These are phyloP conservation scores for Aspergillus pseudoglaucus DNA, from an alignment of 2,329 filamentous ascomycete genomes.

Conservation along the genomic window DNA sequence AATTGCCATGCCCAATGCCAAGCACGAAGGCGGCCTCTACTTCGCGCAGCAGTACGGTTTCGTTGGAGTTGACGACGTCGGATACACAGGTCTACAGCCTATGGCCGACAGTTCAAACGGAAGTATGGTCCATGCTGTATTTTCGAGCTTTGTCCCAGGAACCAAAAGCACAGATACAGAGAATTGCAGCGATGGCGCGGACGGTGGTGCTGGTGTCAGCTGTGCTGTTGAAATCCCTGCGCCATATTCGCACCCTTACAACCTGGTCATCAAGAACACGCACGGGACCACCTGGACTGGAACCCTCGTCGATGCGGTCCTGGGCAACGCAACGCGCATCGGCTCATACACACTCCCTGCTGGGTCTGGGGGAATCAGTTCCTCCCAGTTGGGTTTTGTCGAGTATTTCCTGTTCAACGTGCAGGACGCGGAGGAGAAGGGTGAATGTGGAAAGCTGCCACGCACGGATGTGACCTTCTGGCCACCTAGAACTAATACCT, in stretches of 20 bases:
- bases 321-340: constrained; percentile 15
- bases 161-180: constrained; percentile 14
- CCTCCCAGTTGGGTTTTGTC: constrained; percentile 20
- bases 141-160: constrained; percentile 25
- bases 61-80: constrained; percentile 12
- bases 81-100: constrained; percentile 24
- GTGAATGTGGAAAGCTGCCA: constrained; percentile 13
- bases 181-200: constrained; percentile 22
- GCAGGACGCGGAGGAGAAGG: background rate
- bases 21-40: constrained; percentile 20
- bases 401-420: constrained; percentile 25
- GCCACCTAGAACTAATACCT: constrained; percentile 7
- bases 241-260: constrained; percentile 14
- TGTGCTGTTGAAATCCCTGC: constrained; percentile 17
- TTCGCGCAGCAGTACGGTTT: constrained; percentile 25
- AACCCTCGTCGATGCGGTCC: constrained; percentile 18
- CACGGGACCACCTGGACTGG: constrained; percentile 22
- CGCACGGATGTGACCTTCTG: constrained; percentile 16
- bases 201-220: constrained; percentile 22
- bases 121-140: constrained; percentile 23
- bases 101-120: constrained; percentile 7
- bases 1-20: constrained; percentile 13
- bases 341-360: constrained; percentile 21
- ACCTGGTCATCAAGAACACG: constrained; percentile 17
- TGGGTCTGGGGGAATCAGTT: constrained; percentile 15